Evolutionary conservation across 2,329 filamentous ascomycete species (phyloP).

Genomic region (Ascochyta fabae): DNA sequence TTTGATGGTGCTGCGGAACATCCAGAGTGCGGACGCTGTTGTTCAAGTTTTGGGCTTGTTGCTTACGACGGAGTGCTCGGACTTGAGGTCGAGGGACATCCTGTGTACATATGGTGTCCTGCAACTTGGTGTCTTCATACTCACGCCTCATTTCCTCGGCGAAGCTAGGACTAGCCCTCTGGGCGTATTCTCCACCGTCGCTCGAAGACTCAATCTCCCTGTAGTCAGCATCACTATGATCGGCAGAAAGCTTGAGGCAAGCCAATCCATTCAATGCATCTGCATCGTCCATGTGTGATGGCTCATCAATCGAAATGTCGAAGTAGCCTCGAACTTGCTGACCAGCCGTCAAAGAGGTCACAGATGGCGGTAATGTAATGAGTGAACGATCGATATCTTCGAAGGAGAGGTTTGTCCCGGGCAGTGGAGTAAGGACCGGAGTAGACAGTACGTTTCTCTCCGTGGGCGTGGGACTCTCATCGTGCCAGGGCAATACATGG

Average conservation of each 20-base stretch:
- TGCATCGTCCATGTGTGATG: background rate
- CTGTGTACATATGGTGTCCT: background rate
- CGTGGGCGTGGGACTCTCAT: background rate
- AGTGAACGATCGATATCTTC: slow-evolving; percentile 20
- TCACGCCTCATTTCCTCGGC: background rate
- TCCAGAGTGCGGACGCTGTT: background rate
- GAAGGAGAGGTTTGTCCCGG: slow-evolving; percentile 32
- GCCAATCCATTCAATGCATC: background rate
- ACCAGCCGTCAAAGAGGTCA: slow-evolving; percentile 2
- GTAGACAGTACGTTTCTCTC: background rate
- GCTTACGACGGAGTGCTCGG: background rate
- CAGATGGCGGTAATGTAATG: slow-evolving; percentile 9
- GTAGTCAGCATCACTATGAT: background rate
- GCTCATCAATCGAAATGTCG: slow-evolving; percentile 5
- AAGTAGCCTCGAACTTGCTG: slow-evolving; percentile 21
- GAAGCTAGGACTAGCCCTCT: background rate
- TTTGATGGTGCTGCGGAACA: background rate
- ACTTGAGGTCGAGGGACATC: background rate
- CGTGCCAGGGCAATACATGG: slow-evolving; percentile 1
- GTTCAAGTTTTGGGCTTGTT: background rate
- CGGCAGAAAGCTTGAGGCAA: background rate
- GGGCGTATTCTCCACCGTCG: no score
- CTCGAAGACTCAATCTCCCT: background rate
- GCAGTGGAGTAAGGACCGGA: slow-evolving; percentile 31
- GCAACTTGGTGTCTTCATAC: background rate